phyloP scores from a whole-genome alignment of 495 filamentous ascomycete genomes.

The Aspergillus mulundensis region DNA sequence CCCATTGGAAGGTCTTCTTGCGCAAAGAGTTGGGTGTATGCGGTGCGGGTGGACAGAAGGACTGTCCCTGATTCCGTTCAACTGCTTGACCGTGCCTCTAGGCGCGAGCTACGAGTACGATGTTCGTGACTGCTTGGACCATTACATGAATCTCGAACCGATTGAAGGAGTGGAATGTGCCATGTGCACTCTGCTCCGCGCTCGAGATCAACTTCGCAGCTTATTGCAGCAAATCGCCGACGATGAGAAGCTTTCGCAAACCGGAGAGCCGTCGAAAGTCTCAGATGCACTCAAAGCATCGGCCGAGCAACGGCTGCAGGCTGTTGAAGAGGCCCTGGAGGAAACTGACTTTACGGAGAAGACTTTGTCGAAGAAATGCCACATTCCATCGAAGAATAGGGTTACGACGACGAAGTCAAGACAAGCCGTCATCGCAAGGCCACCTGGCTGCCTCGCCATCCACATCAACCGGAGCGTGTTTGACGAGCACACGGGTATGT shows the following conservation, averaged over 20 bases:
- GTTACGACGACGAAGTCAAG: slow-evolving; percentile 77
- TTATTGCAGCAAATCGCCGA: slow-evolving; percentile 37
- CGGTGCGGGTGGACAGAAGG: slow-evolving; percentile 82
- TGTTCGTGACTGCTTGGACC: slow-evolving; percentile 73
- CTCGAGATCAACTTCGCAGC: slow-evolving; percentile 43
- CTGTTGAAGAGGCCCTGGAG: slow-evolving; percentile 65
- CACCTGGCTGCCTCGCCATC: slow-evolving; percentile 72
- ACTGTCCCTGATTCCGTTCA: slow-evolving; percentile 84
- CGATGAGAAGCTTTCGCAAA: slow-evolving; percentile 20
- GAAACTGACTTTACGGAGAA: slow-evolving; percentile 77
- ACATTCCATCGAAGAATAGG: slow-evolving; percentile 63
- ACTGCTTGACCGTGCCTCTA: slow-evolving; percentile 83
- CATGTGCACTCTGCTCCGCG: slow-evolving; percentile 76
- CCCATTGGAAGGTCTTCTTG: slow-evolving; percentile 83
- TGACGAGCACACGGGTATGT: slow-evolving; percentile 69
- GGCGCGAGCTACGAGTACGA: slow-evolving; percentile 54
- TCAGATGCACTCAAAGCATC: slow-evolving; percentile 33
- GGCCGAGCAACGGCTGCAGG: slow-evolving; percentile 49
- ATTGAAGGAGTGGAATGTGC: slow-evolving; percentile 88
- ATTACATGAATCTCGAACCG: slow-evolving; percentile 76
- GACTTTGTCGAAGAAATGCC: slow-evolving; percentile 66
- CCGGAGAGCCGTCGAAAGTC: slow-evolving; percentile 21
- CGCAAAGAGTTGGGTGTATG: slow-evolving; percentile 86
- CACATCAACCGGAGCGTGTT: slow-evolving; percentile 93
- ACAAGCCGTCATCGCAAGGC: slow-evolving; percentile 77